Evolutionary conservation across 169 alveolate species (phyloP), one percentile per base, ranked within the genome.

Genomic region (Plasmodium vivax): DNA sequence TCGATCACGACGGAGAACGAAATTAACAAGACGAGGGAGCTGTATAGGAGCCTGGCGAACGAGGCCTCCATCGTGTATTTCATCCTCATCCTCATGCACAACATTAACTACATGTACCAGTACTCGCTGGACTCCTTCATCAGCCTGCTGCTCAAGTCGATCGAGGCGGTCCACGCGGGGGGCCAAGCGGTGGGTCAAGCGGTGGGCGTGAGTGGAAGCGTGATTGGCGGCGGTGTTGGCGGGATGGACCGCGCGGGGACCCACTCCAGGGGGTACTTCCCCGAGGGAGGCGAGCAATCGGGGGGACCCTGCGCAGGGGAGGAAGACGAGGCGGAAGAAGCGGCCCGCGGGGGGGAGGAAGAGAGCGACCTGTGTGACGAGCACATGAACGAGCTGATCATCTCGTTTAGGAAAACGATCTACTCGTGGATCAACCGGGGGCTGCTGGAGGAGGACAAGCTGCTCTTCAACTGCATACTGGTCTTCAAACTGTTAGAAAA

Each of bases 51-150:
- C 9, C 99, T 98, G 0, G 99, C 99, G 32, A 98, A 98, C 41
- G 99, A 98, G 96, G 99, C 99, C 75, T 98, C 99, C 32, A 98
- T 98, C 99, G 97, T 99, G 71, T 99, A 98, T 97, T 99, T 99
- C 98, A 96, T 98, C 79, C 96, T 99, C 81, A 98, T 98, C 58
- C 98, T 98, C 93, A 97, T 99, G 82, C 97, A 98, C 94, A 97
- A 98, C 96, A 98, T 99, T 92, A 98, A 98, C 92, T 99, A 98
- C 95, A 99, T 99, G 99, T 99, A 99, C 97, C 99, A 99, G 96
- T 98, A 98, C 93, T 98, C 99, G 2, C 97, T 99, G 77, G 99
- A 99, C 94, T 96, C 99, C 54, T 99, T 99, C 95, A 97, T 96
- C 62, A 97, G 97, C 79, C 98, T 99, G 98, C 96, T 98, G 93